Conservation (phyloP, 768 basidiomycete genomes). For the Pulveroboletus sp. region DNA sequence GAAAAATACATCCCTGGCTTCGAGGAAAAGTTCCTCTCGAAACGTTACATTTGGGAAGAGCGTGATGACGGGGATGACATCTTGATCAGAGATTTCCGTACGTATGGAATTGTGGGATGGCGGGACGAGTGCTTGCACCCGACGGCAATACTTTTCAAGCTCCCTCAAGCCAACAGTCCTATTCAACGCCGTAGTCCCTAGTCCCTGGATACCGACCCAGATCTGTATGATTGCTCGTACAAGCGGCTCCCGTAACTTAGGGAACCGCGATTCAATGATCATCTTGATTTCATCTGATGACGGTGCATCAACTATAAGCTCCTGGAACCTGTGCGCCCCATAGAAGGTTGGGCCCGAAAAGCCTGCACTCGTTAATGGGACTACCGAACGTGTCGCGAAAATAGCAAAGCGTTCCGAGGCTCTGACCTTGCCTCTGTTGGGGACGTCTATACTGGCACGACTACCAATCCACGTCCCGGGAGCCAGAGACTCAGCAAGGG, state of each 20-base stretch:
- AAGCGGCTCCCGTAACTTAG: slow-evolving; percentile 47
- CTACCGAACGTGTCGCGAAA: slow-evolving; percentile 80
- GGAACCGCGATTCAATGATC: slow-evolving; percentile 68
- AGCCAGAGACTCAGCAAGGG: slow-evolving; percentile 70
- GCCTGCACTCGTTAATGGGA: slow-evolving; percentile 40
- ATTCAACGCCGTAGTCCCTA: slow-evolving; percentile 49
- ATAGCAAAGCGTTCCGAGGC: slow-evolving; percentile 79
- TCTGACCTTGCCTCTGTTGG: slow-evolving; percentile 66
- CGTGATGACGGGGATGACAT: slow-evolving; percentile 32
- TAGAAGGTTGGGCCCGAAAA: slow-evolving; percentile 69
- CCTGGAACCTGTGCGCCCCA: slow-evolving; percentile 79
- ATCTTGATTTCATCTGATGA: slow-evolving; percentile 58
- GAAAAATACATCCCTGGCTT: slow-evolving; percentile 90
- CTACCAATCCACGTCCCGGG: slow-evolving; percentile 72
- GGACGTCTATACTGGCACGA: slow-evolving; percentile 62
- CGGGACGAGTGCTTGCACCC: slow-evolving; percentile 62
- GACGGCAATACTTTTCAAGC: slow-evolving; percentile 75
- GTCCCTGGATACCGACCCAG: slow-evolving; percentile 58
- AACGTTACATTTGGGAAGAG: slow-evolving; percentile 67
- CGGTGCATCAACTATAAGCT: slow-evolving; percentile 61
- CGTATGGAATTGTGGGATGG: slow-evolving; percentile 42
- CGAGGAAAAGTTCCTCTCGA: slow-evolving; percentile 85
- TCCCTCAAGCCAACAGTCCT: slow-evolving; percentile 73
- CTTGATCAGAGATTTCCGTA: slow-evolving; percentile 24
- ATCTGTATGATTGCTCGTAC: slow-evolving; percentile 53